Evolutionary conservation across 495 filamentous ascomycete genomes (phyloP), one percentile per base, ranked within the genome.

Genomic region (Talaromyces thailandensis): DNA sequence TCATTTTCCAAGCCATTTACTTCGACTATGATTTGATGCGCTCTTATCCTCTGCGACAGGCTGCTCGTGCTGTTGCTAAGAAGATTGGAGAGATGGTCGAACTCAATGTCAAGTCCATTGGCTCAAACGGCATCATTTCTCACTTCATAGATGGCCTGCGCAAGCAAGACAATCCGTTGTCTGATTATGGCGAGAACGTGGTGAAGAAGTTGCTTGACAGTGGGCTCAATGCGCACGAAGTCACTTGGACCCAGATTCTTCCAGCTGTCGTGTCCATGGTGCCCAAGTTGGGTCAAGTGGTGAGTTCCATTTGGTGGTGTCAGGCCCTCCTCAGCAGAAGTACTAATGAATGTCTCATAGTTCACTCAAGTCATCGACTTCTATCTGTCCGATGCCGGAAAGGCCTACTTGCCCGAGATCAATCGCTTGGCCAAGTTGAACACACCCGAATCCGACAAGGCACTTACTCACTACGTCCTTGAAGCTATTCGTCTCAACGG

Each of bases 351-450:
- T 21, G 3, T 56, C 11, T 58, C 31, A 14, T 32, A 76, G 73
- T 88, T 94, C 65, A 86, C 89, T 8, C 87, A 91, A 73, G 81
- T 90, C 11, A 80, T 93, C 11, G 90, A 95, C 68, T 93, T 85
- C 77, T 95, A 91, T 75, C 76, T 92, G 28, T 81, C 80, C 0
- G 71, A 74, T 29, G 75, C 81, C 14, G 84, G 84, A 62, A 75
- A 79, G 43, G 56, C 73, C 25, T 78, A 91, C 65, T 70, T 86
- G 6, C 75, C 82, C 2, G 82, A 83, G 31, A 81, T 92, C 66
- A 77, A 84, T 68, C 72, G 71, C 8, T 74, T 87, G 25, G 82
- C 79, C 64, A 79, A 82, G 61, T 57, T 69, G 28, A 71, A 81
- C 26, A 76, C 70, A 12, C 57, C 68, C 9, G 81, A 79, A 60